Conservation (phyloP, 129 eudicot genomes). For the Saussurea involucrata region DNA sequence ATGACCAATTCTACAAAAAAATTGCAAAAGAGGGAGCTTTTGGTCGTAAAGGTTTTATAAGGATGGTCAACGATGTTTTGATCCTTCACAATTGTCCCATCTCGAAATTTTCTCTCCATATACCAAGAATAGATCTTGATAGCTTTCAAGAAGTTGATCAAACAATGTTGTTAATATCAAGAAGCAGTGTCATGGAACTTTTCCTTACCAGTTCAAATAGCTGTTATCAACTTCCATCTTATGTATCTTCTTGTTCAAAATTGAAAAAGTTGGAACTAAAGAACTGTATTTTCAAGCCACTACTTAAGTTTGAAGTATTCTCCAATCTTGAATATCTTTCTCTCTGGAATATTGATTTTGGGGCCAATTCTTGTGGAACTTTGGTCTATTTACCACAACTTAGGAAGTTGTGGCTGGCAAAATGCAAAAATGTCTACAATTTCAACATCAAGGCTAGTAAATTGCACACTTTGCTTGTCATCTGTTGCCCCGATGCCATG, state of each 20-base stretch:
- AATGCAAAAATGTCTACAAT: slow-evolving; percentile 2
- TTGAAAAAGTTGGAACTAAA: not conserved
- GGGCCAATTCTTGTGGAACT: not conserved
- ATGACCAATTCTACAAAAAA: not conserved
- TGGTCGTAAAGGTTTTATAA: slow-evolving; percentile 3
- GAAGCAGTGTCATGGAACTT: not conserved
- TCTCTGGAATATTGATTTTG: not conserved
- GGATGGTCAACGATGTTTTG: not conserved
- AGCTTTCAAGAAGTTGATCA: not conserved
- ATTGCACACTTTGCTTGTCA: not conserved
- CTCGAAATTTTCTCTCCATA: not conserved
- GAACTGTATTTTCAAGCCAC: slow-evolving; percentile 9
- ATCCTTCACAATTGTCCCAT: not conserved
- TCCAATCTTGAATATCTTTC: not conserved
- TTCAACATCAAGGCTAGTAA: slow-evolving; percentile 18
- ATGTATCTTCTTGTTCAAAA: not conserved
- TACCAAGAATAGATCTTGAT: not conserved
- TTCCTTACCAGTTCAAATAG: not conserved
- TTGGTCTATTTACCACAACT: slow-evolving; percentile 16
- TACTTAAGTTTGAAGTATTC: slow-evolving; percentile 9
- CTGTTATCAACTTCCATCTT: not conserved
- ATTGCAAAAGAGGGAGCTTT: not conserved
- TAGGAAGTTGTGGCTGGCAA: not conserved
- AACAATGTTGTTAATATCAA: not conserved
- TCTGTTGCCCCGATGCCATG: not conserved